phyloP scores from a whole-genome alignment of 2,329 filamentous ascomycete genomes.

The Trichophyton rubrum region DNA sequence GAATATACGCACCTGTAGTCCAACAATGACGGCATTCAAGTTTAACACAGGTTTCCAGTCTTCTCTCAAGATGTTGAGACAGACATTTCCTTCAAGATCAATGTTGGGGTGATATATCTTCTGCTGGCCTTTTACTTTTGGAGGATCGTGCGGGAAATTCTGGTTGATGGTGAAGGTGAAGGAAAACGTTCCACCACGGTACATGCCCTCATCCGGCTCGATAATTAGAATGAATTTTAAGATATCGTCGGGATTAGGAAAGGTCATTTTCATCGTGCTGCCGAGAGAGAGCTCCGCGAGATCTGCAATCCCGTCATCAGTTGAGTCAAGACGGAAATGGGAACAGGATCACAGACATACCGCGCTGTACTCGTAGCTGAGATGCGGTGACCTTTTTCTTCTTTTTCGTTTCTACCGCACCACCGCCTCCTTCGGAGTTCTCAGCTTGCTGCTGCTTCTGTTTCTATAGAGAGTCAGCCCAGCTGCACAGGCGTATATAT shows the following conservation, averaged over 20 bases:
- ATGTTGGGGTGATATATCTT: constrained; percentile 99
- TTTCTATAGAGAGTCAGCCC: constrained; percentile 23
- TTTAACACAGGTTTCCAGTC: constrained; percentile 99
- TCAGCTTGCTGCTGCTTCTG: constrained; percentile 96
- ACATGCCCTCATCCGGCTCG: constrained; percentile 52
- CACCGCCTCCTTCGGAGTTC: constrained; percentile 67
- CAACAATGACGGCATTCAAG: constrained; percentile 90
- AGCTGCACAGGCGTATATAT: constrained; percentile 6
- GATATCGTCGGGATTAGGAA: constrained; percentile 45
- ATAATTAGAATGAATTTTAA: constrained; percentile 42
- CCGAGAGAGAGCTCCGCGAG: constrained; percentile 41
- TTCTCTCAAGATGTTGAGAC: constrained; percentile 90
- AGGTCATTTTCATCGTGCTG: constrained; percentile 45
- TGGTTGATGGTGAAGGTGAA: constrained; percentile 90
- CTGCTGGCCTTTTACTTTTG: constrained; percentile 91
- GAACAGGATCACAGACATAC: constrained; percentile 36
- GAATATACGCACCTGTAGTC: constrained; percentile 55
- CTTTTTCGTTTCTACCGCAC: constrained; percentile 49
- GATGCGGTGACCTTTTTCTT: constrained; percentile 99
- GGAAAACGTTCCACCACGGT: constrained; percentile 74
- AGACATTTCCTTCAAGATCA: constrained; percentile 93
- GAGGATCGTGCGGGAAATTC: constrained; percentile 93
- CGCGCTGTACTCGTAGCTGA: constrained; percentile 90
- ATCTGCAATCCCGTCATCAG: constrained; percentile 20
- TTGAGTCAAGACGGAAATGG: neutral